phyloP scores from a whole-genome alignment of 164 flowering plant genomes.

The Aristolochia fimbriata region DNA sequence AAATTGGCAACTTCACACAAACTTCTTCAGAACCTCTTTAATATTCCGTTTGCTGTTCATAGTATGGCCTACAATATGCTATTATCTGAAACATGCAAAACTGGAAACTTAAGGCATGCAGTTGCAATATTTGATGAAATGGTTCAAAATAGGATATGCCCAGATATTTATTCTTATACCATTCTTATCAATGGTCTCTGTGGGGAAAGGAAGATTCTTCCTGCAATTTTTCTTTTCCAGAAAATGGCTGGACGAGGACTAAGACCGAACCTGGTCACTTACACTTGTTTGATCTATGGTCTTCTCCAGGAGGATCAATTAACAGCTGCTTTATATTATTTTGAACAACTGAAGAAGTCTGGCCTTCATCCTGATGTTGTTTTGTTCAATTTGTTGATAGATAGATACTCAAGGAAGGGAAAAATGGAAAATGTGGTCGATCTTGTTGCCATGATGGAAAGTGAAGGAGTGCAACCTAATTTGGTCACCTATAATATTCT shows the following conservation, averaged over 20 bases:
- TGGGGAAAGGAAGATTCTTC: conserved; percentile 38
- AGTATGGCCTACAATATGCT: conserved; percentile 45
- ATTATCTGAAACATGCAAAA: conserved; percentile 36
- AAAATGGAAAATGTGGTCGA: conserved; percentile 24
- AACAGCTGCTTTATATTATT: conserved; percentile 44
- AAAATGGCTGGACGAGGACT: conserved; percentile 22
- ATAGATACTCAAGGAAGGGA: conserved; percentile 60
- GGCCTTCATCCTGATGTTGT: conserved; percentile 39
- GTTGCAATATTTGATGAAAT: conserved; percentile 42
- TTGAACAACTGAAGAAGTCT: conserved; percentile 38
- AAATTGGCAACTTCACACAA: conserved; percentile 34
- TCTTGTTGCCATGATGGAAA: conserved; percentile 22
- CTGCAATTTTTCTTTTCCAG: conserved; percentile 46
- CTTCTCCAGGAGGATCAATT: conserved; percentile 54
- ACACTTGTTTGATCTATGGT: conserved; percentile 50
- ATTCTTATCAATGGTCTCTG: conserved; percentile 54
- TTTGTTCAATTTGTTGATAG: conserved; percentile 37
- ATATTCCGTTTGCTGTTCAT: conserved; percentile 45
- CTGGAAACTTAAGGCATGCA: conserved; percentile 41
- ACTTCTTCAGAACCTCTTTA: conserved; percentile 32
- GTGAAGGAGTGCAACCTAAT: conserved; percentile 29
- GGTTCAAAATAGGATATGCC: conserved; percentile 38
- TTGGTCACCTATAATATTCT: conserved; percentile 65
- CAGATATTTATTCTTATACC: conserved; percentile 53
- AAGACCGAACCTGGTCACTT: conserved; percentile 29